Evolutionary conservation across 345 rosid genomes (phyloP).

Genomic region (Ailanthus altissimus): DNA sequence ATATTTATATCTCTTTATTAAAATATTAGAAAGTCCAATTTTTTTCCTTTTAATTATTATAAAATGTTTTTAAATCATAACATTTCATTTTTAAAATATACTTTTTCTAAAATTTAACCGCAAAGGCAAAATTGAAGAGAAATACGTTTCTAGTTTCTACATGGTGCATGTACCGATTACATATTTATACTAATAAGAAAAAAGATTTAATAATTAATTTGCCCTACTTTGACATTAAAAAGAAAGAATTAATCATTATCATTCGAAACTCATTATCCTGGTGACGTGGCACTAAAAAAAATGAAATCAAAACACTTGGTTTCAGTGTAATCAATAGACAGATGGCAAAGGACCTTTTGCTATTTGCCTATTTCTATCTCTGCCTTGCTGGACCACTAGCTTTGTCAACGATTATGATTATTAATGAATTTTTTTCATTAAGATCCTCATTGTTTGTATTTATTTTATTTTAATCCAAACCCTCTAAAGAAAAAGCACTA

Average conservation of each 20-base stretch:
- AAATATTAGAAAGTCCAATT: no score
- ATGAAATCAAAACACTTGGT: neutral
- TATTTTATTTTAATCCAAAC: neutral
- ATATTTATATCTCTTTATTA: no score
- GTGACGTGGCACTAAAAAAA: neutral
- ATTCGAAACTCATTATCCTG: neutral
- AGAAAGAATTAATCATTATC: no score
- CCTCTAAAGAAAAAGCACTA: neutral
- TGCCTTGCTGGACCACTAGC: neutral
- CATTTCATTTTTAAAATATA: neutral
- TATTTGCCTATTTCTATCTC: neutral
- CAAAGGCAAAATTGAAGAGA: neutral
- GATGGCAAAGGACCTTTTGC: neutral
- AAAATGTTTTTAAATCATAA: no score
- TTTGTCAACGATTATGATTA: slow-evolving; percentile 5
- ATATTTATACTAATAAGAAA: neutral
- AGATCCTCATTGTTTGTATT: neutral
- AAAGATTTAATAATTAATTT: neutral
- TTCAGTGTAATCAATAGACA: neutral
- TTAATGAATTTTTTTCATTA: neutral
- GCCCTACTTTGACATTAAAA: neutral
- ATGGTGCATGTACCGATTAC: no score
- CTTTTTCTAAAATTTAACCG: neutral
- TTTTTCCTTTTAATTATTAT: no score
- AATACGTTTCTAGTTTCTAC: no score